Conservation (phyloP, 495 filamentous ascomycete species). For the Penicillium dipodomyicola region DNA sequence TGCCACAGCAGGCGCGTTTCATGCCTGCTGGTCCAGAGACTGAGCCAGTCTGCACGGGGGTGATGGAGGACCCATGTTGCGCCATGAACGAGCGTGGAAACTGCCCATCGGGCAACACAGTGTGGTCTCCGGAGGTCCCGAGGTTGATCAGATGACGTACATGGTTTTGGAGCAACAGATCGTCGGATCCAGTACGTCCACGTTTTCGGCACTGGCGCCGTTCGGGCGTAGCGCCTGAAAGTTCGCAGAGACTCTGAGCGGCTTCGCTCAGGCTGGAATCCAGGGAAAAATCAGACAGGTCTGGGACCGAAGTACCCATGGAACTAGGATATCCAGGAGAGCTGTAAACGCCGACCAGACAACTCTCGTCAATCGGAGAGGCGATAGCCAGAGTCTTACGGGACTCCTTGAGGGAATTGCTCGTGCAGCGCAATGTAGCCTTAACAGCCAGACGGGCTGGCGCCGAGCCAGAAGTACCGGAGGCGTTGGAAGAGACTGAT, state of each 20-base stretch:
- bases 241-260: constrained; percentile 66
- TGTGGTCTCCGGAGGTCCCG: constrained; percentile 30
- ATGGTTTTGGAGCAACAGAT: constrained; percentile 66
- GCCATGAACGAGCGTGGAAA: constrained; percentile 42
- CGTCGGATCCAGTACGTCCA: constrained; percentile 65
- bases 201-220: constrained; percentile 57
- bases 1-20: constrained; percentile 50
- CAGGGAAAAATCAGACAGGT: constrained; percentile 53
- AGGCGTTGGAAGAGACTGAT: constrained; percentile 70
- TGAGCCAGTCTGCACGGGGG: constrained; percentile 25
- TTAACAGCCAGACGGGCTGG: constrained; percentile 69
- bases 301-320: constrained; percentile 44
- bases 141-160: constrained; percentile 58
- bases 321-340: constrained; percentile 62
- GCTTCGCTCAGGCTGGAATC: constrained; percentile 48
- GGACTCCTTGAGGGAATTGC: constrained; percentile 46
- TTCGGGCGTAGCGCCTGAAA: constrained; percentile 47
- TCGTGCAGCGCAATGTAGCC: constrained; percentile 80
- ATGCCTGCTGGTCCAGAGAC: constrained; percentile 43
- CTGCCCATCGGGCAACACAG: constrained; percentile 40
- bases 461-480: constrained; percentile 60
- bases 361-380: constrained; percentile 51
- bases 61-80: constrained; percentile 14
- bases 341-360: constrained; percentile 46
- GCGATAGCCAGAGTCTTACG: constrained; percentile 41